Evolutionary conservation across 441 rosid genomes (phyloP).

Genomic region (Pelargonium citronellum): DNA sequence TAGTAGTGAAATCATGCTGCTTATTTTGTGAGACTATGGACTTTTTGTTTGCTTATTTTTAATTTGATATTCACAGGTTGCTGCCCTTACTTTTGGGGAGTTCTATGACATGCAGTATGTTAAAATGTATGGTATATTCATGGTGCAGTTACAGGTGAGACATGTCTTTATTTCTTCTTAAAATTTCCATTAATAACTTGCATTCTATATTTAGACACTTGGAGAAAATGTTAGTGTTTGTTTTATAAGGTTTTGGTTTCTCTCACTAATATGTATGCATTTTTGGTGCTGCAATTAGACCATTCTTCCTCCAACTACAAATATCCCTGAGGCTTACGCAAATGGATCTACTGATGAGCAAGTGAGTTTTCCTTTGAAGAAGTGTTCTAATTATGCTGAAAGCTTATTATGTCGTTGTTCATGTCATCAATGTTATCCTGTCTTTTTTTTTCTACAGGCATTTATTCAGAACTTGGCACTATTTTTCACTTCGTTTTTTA

Average conservation of each 20-base stretch:
- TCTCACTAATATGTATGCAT: background rate
- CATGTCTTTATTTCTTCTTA: background rate
- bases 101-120: constrained; percentile 76
- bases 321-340: constrained; percentile 91
- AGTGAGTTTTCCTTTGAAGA: constrained; percentile 39
- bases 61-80: constrained; percentile 54
- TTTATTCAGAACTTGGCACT: constrained; percentile 95
- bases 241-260: background rate
- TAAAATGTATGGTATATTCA: constrained; percentile 73
- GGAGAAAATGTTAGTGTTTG: background rate
- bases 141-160: constrained; percentile 75
- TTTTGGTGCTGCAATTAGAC: constrained; percentile 36
- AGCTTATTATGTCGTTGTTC: background rate
- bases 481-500: constrained; percentile 91
- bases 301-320: constrained; percentile 72
- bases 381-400: constrained; percentile 10
- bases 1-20: constrained; percentile 3
- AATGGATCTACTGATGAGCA: constrained; percentile 85
- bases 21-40: constrained; percentile 7
- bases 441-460: constrained; percentile 47
- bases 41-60: constrained; percentile 9
- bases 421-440: background rate
- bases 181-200: background rate
- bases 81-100: constrained; percentile 87
- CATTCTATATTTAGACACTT: background rate